phyloP scores from a whole-genome alignment of 306 rosid species.

The Leucaena leucocephala region DNA sequence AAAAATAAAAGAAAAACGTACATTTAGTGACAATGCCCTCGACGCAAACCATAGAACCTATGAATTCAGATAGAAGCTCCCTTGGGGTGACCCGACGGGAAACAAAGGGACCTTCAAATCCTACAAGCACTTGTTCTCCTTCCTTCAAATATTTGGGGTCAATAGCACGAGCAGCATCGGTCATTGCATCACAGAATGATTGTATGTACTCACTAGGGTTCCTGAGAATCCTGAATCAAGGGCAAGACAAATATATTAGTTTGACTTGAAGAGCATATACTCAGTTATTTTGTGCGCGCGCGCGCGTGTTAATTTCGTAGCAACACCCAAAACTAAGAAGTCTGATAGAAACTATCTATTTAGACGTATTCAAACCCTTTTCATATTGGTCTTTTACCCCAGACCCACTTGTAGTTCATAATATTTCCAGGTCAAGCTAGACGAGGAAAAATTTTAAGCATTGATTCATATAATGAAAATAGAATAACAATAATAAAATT shows the following conservation, averaged over 20 bases:
- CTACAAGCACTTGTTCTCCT: constrained; percentile 88
- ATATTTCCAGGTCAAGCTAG: not conserved
- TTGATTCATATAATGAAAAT: not conserved
- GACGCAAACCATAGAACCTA: constrained; percentile 95
- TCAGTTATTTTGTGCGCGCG: not conserved
- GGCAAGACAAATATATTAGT: not conserved
- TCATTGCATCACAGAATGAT: constrained; percentile 86
- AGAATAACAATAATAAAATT: not conserved
- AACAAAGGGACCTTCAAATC: constrained; percentile 91
- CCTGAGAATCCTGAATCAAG: constrained; percentile 63
- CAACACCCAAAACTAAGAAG: not conserved
- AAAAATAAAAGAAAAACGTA: constrained; percentile 29
- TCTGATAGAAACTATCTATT: not conserved
- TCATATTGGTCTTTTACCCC: not conserved
- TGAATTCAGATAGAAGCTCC: constrained; percentile 83
- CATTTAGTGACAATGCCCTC: constrained; percentile 97
- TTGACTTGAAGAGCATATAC: not conserved
- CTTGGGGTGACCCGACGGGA: constrained; percentile 91
- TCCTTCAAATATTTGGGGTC: constrained; percentile 80
- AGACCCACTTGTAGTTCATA: not conserved
- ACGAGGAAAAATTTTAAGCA: not conserved
- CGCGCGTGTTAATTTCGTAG: not conserved
- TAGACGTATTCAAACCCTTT: not conserved
- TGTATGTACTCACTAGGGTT: constrained; percentile 90
- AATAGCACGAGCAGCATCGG: constrained; percentile 73